Evolutionary conservation across 2,329 filamentous ascomycete species (phyloP), one percentile per base, ranked within the genome.

Genomic region (Cladosporium austrohemisphaericum): DNA sequence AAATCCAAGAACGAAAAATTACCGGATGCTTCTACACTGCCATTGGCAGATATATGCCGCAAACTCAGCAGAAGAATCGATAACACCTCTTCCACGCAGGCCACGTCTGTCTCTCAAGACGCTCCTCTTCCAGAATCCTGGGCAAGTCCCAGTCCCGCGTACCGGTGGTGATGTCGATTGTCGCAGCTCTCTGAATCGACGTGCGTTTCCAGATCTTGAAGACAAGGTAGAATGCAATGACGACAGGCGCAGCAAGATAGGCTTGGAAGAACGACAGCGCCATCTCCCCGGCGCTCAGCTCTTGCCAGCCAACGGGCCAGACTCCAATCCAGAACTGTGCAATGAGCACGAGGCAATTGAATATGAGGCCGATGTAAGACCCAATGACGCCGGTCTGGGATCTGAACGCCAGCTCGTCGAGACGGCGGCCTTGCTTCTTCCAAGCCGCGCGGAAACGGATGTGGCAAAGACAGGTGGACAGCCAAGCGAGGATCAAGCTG

Each of bases 381-480:
- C 91, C 92, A 8, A 78, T 58, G 7, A 93, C 72, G 52, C 92
- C 92, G 4, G 86, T 80, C 64, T 94, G 88, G 0, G 87, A 88
- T 28, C 60, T 67, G 68, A 68, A 74, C 0, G 71, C 69, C 19
- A 74, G 64, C 59, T 74, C 71, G 36, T 72, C 69, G 11, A 72
- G 41, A 4, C 52, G 57, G 54, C 68, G 66, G 25, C 67, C 67
- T 52, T 83, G 79, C 7, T 71, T 61, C 31, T 72, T 75, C 88
- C 88, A 93, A 14, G 83, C 87, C 23, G 41, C 52, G 52, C 91
- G 87, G 78, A 95, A 96, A 51, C 90, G 88, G 64, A 95, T 93
- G 69, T 95, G 90, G 22, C 85, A 80, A 13, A 93, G 71, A 67
- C 88, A 94, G 65, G 95, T 91, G 55, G 92, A 18, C 81, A 86